These are phyloP conservation scores for Fusarium keratoplasticum DNA, from an alignment of 2,329 filamentous ascomycete genomes.

Conservation along the genomic window DNA sequence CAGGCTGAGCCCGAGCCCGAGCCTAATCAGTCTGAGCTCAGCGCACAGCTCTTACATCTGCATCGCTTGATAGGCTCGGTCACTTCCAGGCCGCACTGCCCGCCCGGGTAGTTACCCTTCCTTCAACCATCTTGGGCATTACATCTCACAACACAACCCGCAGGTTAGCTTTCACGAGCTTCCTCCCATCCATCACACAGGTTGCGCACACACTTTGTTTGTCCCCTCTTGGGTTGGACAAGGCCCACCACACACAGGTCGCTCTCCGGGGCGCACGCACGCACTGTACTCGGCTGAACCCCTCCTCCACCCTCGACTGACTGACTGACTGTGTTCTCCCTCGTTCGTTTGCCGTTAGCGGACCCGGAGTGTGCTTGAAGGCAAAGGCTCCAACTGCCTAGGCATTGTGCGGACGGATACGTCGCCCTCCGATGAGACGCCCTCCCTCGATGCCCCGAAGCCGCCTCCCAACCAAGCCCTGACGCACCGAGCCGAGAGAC, in stretches of 20 bases:
- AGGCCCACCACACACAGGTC: conserved; percentile 17
- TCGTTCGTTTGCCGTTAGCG: conserved; percentile 16
- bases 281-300: conserved; percentile 23
- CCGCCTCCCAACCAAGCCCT: neutral
- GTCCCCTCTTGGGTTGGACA: conserved; percentile 6
- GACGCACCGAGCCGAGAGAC: conserved; percentile 1
- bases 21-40: conserved; percentile 21
- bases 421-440: neutral
- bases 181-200: conserved; percentile 16
- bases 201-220: conserved; percentile 9
- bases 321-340: conserved; percentile 1
- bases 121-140: conserved; percentile 17
- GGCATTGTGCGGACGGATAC: conserved; percentile 2
- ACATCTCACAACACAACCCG: neutral
- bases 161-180: conserved; percentile 27
- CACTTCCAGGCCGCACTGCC: conserved; percentile 22
- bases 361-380: conserved; percentile 14
- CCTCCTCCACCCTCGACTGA: conserved; percentile 12
- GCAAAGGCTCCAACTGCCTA: neutral
- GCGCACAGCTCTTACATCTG: conserved; percentile 16
- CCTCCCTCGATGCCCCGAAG: neutral
- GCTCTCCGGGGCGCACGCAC: conserved; percentile 6
- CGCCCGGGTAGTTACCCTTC: conserved; percentile 15
- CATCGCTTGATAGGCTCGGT: conserved; percentile 24
- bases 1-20: conserved; percentile 17